Evolutionary conservation across 148 eudicot genomes (phyloP).

Genomic region (Rhododendron ferrugineum): DNA sequence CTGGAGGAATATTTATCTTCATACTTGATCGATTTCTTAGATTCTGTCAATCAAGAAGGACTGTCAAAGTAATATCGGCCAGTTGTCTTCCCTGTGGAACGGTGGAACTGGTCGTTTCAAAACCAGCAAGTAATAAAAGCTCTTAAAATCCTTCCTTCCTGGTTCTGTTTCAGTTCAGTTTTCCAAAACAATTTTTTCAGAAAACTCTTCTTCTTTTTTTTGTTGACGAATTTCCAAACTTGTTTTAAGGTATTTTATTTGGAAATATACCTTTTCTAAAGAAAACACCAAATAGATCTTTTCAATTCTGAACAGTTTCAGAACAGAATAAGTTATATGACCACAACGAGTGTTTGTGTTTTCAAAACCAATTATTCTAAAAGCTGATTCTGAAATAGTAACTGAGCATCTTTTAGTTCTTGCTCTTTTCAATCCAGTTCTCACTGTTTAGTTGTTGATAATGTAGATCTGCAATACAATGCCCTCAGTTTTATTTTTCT

Average conservation of each 20-base stretch:
- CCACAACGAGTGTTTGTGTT: neutral
- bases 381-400: neutral
- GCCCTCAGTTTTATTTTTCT: conserved; percentile 83
- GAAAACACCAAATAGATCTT: neutral
- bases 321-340: neutral
- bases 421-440: neutral
- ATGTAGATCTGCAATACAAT: conserved; percentile 67
- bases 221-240: neutral
- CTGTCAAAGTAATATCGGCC: conserved; percentile 66
- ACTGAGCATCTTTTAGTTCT: neutral
- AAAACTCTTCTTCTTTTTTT: neutral
- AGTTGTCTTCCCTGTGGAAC: conserved; percentile 71
- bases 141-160: neutral
- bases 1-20: conserved; percentile 71
- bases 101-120: conserved; percentile 61
- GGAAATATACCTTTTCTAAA: neutral
- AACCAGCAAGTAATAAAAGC: conserved; percentile 57
- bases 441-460: conserved; percentile 5
- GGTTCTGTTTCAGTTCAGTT: neutral
- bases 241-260: neutral
- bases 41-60: conserved; percentile 66
- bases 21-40: conserved; percentile 86
- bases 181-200: neutral
- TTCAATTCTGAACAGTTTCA: neutral
- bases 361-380: neutral